These are phyloP conservation scores for Aurifilum marmelostoma DNA, from an alignment of 2,329 filamentous ascomycete genomes.

Conservation along the genomic window DNA sequence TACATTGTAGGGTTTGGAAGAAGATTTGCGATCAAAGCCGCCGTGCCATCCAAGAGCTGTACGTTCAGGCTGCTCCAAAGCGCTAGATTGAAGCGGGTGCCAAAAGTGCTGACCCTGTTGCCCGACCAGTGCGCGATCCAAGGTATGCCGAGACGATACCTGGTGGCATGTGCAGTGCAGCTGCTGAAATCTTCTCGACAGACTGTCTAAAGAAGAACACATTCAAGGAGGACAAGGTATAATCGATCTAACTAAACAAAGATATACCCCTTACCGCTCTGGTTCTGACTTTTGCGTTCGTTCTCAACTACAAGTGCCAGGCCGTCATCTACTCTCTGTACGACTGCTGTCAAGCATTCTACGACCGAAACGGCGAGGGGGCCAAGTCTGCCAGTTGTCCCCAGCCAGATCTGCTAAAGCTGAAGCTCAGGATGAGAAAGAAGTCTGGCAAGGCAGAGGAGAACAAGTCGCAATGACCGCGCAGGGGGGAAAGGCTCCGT, in stretches of 20 bases:
- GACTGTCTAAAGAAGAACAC: slow-evolving; percentile 83
- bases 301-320: slow-evolving; percentile 63
- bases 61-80: slow-evolving; percentile 42
- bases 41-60: slow-evolving; percentile 86
- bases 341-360: slow-evolving; percentile 90
- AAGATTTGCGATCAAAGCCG: slow-evolving; percentile 73
- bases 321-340: slow-evolving; percentile 82
- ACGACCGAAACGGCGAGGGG: slow-evolving; percentile 74
- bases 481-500: background rate
- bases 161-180: background rate
- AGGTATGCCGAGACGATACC: slow-evolving; percentile 53
- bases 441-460: slow-evolving; percentile 33
- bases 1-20: slow-evolving; percentile 54
- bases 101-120: slow-evolving; percentile 6
- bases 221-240: slow-evolving; percentile 73
- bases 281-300: background rate
- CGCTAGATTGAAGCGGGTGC: background rate
- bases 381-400: slow-evolving; percentile 84
- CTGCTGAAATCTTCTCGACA: slow-evolving; percentile 43
- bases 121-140: slow-evolving; percentile 79
- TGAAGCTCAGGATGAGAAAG: slow-evolving; percentile 82
- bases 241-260: background rate
- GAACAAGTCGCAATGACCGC: slow-evolving; percentile 21
- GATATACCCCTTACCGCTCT: too few species aligned
- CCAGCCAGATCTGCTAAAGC: slow-evolving; percentile 73